A percentile compares a stretch with the other conserved stretches of the same genome.
Conservation (phyloP, 192 early-diverging fungal species). For the Mycoemilia scoparia region DNA sequence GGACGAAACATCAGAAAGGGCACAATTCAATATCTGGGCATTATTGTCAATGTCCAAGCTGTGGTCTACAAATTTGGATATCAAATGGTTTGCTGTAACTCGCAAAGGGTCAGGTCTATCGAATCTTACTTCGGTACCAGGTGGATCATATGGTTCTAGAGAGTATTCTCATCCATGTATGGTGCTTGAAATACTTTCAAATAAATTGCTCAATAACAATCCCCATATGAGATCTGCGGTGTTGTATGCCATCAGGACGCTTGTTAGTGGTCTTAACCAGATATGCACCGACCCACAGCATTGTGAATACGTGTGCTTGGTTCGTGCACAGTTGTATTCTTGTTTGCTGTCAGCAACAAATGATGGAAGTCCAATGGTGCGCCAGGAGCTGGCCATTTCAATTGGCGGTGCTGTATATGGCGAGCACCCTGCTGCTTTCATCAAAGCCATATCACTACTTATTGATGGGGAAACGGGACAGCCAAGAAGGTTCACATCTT, state of each 20-base stretch:
- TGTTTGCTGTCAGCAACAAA: slow-evolving; percentile 33
- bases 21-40: slow-evolving; percentile 65
- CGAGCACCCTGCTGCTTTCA: slow-evolving; percentile 39
- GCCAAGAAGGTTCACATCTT: slow-evolving; percentile 1
- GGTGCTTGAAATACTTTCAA: slow-evolving; percentile 42
- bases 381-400: slow-evolving; percentile 65
- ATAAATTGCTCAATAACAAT: slow-evolving; percentile 42
- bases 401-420: slow-evolving; percentile 56
- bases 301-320: slow-evolving; percentile 49
- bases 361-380: slow-evolving; percentile 80
- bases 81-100: slow-evolving; percentile 32
- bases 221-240: slow-evolving; percentile 77
- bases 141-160: slow-evolving; percentile 33
- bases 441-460: slow-evolving; percentile 40
- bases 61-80: slow-evolving; percentile 55
- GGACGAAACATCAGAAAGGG: slow-evolving; percentile 23
- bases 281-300: slow-evolving; percentile 37
- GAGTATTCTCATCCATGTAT: too few relatives aligned
- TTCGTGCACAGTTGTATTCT: slow-evolving; percentile 43
- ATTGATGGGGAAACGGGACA: slow-evolving; percentile 25
- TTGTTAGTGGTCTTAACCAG: slow-evolving; percentile 50
- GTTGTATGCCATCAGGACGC: slow-evolving; percentile 59
- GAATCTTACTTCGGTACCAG: too few relatives aligned
- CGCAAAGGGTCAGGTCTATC: too few relatives aligned
- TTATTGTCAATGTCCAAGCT: slow-evolving; percentile 71